Percentiles rank a stretch among this genome's conserved stretches.
phyloP scores from a whole-genome alignment of 139 green algal species.

The Eudorina sp. region DNA sequence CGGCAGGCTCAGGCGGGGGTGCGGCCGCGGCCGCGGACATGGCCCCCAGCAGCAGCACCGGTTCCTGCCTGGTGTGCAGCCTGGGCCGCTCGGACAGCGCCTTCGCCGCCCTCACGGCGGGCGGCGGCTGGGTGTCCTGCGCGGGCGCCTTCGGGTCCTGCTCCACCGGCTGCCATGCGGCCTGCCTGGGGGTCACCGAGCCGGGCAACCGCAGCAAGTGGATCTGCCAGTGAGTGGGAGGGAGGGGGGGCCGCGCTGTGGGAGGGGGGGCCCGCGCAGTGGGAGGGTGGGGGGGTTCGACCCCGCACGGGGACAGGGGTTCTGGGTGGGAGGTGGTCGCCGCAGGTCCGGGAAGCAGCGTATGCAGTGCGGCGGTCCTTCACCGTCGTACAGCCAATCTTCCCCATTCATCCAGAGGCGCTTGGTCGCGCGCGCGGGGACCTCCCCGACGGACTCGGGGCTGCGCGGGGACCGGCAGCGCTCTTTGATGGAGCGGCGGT shows the following conservation, averaged over 20 bases:
- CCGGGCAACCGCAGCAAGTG: slow-evolving; percentile 1
- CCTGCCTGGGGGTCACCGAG: slow-evolving; percentile 15
- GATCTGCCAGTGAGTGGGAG: slow-evolving; percentile 20
- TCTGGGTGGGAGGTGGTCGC: too few relatives aligned
- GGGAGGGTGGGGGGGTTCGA: too few relatives aligned
- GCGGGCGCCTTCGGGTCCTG: slow-evolving; percentile 7
- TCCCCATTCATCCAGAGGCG: too few relatives aligned
- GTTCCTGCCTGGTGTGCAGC: slow-evolving; percentile 24
- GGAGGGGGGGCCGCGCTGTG: not conserved
- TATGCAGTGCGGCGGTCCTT: not conserved
- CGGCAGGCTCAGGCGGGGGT: too few relatives aligned
- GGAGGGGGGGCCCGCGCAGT: too few relatives aligned
- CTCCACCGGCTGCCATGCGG: slow-evolving; percentile 19
- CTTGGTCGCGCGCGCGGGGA: too few relatives aligned
- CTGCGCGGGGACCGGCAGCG: too few relatives aligned
- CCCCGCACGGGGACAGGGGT: too few relatives aligned
- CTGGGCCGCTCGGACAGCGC: not conserved
- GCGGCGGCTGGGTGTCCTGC: slow-evolving; percentile 33
- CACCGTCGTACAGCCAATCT: too few relatives aligned
- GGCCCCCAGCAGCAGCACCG: not conserved
- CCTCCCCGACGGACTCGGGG: too few relatives aligned
- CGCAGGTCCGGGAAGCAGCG: not conserved
- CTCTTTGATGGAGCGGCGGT: too few relatives aligned
- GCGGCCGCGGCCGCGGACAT: too few relatives aligned
- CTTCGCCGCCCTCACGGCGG: not conserved